Base-by-base conservation (phyloP, 2,329 filamentous ascomycete species). In the Alternaria infectoria region DNA sequence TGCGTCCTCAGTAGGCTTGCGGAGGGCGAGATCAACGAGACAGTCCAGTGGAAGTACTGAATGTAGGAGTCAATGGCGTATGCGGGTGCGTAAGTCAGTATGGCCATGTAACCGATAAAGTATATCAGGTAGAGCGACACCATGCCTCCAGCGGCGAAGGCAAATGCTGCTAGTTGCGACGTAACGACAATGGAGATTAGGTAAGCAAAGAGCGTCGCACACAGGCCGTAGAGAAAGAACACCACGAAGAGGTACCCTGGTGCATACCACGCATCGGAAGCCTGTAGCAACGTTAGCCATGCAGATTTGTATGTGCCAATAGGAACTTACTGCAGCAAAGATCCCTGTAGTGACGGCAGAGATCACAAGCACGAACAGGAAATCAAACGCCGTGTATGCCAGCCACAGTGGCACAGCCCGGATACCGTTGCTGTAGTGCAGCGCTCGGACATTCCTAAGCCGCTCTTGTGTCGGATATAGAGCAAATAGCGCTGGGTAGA, bases 351-450 rank as follows among this genome's bases (percentile, higher is more conserved):
- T 85, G 10, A 96, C 72, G 8, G 89, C 88, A 19, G 90, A 89
- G 25, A 89, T 87, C 4, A 88, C 71, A 13, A 96, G 75, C 1
- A 93, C 89, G 59, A 96, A 89, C 46, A 87, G 76, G 67, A 94
- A 93, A 80, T 97, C 94, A 74, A 97, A 97, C 0, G 84, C 74
- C 1, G 91, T 84, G 74, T 97, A 96, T 2, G 94, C 92, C 6
- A 92, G 80, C 94, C 95, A 97, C 2, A 97, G 83, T 1, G 93
- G 93, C 9, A 92, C 83, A 0, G 92, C 90, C 12, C 92, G 86
- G 26, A 97, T 93, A 50, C 94, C 94, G 74, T 97, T 97, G 57
- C 92, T 96, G 80, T 97, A 97, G 78, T 97, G 91, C 28, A 97
- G 83, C 15, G 91, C 91, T 55, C 94, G 88, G 23, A 97, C 92